Percentiles rank a stretch among this genome's conserved stretches.
Evolutionary conservation across 495 filamentous ascomycete species (phyloP).

Genomic region (Ramalina intermedia): DNA sequence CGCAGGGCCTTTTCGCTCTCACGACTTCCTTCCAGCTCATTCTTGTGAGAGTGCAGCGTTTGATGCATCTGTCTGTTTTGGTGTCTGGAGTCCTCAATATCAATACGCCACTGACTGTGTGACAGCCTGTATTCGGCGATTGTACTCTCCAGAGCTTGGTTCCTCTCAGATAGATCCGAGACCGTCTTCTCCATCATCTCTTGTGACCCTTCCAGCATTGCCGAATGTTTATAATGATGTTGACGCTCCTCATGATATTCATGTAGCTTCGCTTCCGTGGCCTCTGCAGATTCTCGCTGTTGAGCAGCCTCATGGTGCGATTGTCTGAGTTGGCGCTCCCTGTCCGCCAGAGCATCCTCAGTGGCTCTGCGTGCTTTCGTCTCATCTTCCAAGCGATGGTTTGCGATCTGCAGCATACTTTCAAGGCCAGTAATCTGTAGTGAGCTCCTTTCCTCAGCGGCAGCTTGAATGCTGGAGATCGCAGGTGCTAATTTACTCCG

Average conservation of each 20-base stretch:
- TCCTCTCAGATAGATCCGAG: constrained; percentile 45
- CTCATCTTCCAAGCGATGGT: constrained; percentile 43
- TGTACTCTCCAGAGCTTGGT: constrained; percentile 40
- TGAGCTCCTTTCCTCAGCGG: constrained; percentile 34
- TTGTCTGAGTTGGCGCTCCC: constrained; percentile 52
- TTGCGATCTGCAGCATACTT: constrained; percentile 35
- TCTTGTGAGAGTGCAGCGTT: constrained; percentile 50
- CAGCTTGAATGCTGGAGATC: constrained; percentile 16
- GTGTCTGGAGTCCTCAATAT: constrained; percentile 36
- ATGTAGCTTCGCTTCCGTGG: constrained; percentile 42
- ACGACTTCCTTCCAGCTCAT: constrained; percentile 74
- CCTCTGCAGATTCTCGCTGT: constrained; percentile 53
- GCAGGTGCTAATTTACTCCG: constrained; percentile 15
- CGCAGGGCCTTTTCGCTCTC: constrained; percentile 63
- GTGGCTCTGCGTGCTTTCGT: constrained; percentile 48
- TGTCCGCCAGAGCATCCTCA: constrained; percentile 59
- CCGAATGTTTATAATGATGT: constrained; percentile 40
- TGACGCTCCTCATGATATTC: constrained; percentile 40
- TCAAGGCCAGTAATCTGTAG: constrained; percentile 39
- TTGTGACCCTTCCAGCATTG: constrained; percentile 47
- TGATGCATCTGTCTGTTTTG: constrained; percentile 48
- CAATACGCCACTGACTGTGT: constrained; percentile 37
- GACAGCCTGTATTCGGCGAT: constrained; percentile 48
- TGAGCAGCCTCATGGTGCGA: constrained; percentile 59
- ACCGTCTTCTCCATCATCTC: constrained; percentile 50